phyloP scores from a whole-genome alignment of 768 basidiomycete genomes.

The Russula griseocarnosa region DNA sequence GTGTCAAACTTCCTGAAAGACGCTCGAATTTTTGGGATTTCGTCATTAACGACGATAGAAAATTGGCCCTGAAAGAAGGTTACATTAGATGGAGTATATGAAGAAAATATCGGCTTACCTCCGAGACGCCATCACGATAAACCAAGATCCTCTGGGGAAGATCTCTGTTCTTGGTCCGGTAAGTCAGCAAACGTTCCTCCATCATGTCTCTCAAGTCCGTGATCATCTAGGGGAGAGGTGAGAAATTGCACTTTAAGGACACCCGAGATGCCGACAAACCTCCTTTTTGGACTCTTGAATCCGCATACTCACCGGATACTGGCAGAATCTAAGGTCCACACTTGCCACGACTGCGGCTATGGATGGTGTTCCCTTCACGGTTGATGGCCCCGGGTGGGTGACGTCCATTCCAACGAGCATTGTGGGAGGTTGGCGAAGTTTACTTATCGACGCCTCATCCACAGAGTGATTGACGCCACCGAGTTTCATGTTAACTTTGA shows the following conservation, averaged over 20 bases:
- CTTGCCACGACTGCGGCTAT: constrained; percentile 55
- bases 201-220: constrained; percentile 49
- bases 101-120: constrained; percentile 41
- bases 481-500: constrained; percentile 55
- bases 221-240: constrained; percentile 40
- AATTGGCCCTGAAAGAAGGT: constrained; percentile 44
- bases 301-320: constrained; percentile 49
- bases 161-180: constrained; percentile 35
- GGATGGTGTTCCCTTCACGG: constrained; percentile 51
- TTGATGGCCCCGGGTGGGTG: constrained; percentile 76
- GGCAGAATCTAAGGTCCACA: constrained; percentile 42
- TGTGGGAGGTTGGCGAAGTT: constrained; percentile 42
- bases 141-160: constrained; percentile 49
- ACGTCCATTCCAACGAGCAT: constrained; percentile 62
- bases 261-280: constrained; percentile 37
- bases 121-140: constrained; percentile 76
- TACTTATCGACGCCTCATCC: constrained; percentile 38
- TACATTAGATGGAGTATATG: neutral
- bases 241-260: neutral
- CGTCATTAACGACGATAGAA: constrained; percentile 41
- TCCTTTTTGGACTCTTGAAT: constrained; percentile 65
- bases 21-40: constrained; percentile 42
- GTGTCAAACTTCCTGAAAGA: constrained; percentile 43
- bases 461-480: constrained; percentile 52
- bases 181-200: constrained; percentile 44